Evolutionary conservation across 73 alveolate species (phyloP).

Genomic region (Uronychia binucleata): DNA sequence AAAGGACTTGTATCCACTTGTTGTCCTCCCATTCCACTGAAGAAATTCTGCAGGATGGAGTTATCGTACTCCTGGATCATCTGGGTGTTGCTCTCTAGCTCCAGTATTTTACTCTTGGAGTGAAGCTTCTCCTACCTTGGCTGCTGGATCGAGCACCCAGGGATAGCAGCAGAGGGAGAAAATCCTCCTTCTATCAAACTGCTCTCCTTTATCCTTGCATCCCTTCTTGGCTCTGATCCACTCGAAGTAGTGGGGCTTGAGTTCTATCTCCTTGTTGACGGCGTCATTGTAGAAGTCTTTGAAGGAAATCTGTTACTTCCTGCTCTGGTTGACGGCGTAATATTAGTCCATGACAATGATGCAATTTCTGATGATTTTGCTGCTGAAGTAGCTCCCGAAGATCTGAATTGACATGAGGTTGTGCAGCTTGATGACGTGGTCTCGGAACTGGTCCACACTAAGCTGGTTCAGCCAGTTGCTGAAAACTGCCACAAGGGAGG

Average conservation of each 20-base stretch:
- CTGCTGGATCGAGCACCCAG: slow-evolving; percentile 80
- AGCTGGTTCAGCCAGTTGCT: background rate
- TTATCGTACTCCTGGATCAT: slow-evolving; percentile 46
- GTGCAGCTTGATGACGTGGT: background rate
- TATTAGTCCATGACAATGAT: slow-evolving; percentile 20
- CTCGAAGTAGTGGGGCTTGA: slow-evolving; percentile 26
- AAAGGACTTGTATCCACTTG: slow-evolving; percentile 39
- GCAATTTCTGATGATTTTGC: background rate
- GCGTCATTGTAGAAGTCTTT: slow-evolving; percentile 73
- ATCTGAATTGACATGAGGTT: slow-evolving; percentile 7
- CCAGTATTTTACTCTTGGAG: slow-evolving; percentile 47
- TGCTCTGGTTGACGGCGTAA: slow-evolving; percentile 40
- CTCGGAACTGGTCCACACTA: background rate
- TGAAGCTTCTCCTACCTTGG: slow-evolving; percentile 49
- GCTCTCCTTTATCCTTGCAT: slow-evolving; percentile 20
- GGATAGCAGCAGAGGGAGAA: slow-evolving; percentile 69
- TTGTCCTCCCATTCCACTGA: slow-evolving; percentile 45
- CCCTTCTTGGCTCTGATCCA: slow-evolving; percentile 42
- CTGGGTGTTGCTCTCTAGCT: slow-evolving; percentile 49
- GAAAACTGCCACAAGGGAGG: background rate
- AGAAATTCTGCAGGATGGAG: slow-evolving; percentile 39
- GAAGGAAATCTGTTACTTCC: slow-evolving; percentile 18
- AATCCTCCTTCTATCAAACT: slow-evolving; percentile 36
- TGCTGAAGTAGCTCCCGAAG: background rate
- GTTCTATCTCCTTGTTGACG: slow-evolving; percentile 44